Conservation (phyloP, 192 early-diverging fungal species). For the Helicostylum pulchrum region DNA sequence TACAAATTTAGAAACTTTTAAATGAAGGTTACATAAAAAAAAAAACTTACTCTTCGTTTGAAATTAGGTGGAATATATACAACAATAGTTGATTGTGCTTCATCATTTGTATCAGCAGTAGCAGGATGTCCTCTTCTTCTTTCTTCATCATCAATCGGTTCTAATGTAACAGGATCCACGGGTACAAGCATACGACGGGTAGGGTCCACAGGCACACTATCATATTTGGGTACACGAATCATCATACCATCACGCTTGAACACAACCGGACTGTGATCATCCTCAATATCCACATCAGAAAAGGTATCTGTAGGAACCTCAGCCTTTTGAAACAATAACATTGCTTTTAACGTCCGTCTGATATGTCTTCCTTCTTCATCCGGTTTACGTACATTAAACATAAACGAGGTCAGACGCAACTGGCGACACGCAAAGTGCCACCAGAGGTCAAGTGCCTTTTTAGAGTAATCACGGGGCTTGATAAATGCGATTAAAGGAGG, state of each 20-base stretch:
- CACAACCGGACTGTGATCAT: slow-evolving; percentile 45
- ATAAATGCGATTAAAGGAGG: slow-evolving; percentile 61
- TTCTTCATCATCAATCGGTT: slow-evolving; percentile 54
- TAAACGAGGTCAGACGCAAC: slow-evolving; percentile 77
- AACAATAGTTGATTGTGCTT: slow-evolving; percentile 64
- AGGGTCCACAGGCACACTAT: slow-evolving; percentile 79
- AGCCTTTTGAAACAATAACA: slow-evolving; percentile 48
- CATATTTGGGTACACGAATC: slow-evolving; percentile 81
- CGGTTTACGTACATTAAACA: slow-evolving; percentile 65
- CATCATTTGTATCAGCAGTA: slow-evolving; percentile 42
- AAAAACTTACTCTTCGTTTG: slow-evolving; percentile 46
- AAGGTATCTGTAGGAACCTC: slow-evolving; percentile 51
- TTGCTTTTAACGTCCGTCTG: slow-evolving; percentile 49
- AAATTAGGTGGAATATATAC: slow-evolving; percentile 83
- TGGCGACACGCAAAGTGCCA: slow-evolving; percentile 63
- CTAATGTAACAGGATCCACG: slow-evolving; percentile 52
- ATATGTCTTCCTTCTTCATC: slow-evolving; percentile 75
- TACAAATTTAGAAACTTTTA: slow-evolving; percentile 7
- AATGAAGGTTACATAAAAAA: too few species aligned
- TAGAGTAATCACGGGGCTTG: slow-evolving; percentile 57
- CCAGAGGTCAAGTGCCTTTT: slow-evolving; percentile 56
- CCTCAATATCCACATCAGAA: slow-evolving; percentile 44
- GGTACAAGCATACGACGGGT: slow-evolving; percentile 80
- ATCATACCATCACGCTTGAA: slow-evolving; percentile 64
- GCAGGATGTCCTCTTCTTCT: slow-evolving; percentile 60